A percentile compares a stretch with the other conserved stretches of the same genome.
These are phyloP conservation scores for Ogataea pignaliae DNA, from an alignment of 805 yeast genomes.

Conservation along the genomic window DNA sequence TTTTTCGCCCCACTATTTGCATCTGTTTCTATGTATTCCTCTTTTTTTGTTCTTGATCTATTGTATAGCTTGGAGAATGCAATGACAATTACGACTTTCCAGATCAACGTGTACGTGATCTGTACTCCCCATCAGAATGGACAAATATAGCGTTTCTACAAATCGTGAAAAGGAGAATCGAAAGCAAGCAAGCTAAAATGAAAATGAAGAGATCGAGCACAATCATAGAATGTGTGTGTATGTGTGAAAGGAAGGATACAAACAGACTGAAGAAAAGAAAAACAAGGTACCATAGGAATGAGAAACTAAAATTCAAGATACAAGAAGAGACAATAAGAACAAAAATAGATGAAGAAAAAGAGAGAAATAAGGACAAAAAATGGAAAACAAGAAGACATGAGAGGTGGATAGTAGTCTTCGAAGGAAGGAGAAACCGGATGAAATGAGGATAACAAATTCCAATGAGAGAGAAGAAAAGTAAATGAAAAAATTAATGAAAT, in stretches of 20 bases:
- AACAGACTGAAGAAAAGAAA: neutral
- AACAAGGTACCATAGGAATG: constrained; percentile 2
- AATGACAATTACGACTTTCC: too few species aligned
- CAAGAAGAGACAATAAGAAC: neutral
- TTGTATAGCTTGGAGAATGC: neutral
- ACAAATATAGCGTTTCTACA: too few species aligned
- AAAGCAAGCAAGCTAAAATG: constrained; percentile 1
- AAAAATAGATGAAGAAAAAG: neutral
- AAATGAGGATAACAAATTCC: neutral
- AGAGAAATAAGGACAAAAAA: constrained; percentile 2
- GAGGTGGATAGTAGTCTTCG: constrained; percentile 1
- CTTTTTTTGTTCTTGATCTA: neutral
- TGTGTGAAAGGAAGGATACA: too few species aligned
- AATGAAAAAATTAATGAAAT: neutral
- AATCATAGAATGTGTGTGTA: too few species aligned
- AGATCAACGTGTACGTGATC: too few species aligned
- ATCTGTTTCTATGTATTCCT: neutral
- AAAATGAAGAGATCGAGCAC: too few species aligned
- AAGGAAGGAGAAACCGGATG: neutral
- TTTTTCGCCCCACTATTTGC: neutral
- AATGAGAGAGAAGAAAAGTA: neutral
- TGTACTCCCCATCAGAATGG: too few species aligned
- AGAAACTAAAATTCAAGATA: constrained; percentile 1
- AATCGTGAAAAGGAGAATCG: too few species aligned
- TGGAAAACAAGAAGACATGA: constrained; percentile 1